Evolutionary conservation across 306 rosid species (phyloP), one percentile per base, ranked within the genome.

Genomic region (Vigna trinervia): DNA sequence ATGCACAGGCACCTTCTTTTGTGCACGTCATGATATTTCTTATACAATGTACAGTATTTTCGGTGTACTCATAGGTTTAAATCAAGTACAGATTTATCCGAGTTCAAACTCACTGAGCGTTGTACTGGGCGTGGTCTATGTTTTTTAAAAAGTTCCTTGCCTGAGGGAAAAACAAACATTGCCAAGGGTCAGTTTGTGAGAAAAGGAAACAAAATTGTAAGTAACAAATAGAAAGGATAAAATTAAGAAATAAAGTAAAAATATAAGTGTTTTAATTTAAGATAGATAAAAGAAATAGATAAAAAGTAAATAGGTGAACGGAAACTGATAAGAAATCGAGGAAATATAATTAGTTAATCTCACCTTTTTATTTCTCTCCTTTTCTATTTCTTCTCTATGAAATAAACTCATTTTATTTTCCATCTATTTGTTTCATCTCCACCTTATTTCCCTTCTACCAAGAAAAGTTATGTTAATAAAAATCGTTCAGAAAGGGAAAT

Each of bases 91-190:
- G 60, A 22, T 78, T 41, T 78, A 38, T 75, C 78, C 12, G 80
- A 39, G 67, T 45, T 67, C 76, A 7, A 2, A 66, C 73, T 78
- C 76, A 7, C 2, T 32, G 57, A 15, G 64, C 76, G 73, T 46
- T 69, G 85, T 57, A 74, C 32, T 5, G 78, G 53, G 77, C 84
- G 60, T 51, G 79, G 4, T 65, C 54, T 50, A 60, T 71, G 74
- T 6, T 54, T 41, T 76, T 26, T 80, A 80, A 19, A 32, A 65
- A 43, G 52, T 38, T 77, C 85, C 26, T 65, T 76, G 34, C 88
- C 93, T 89, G 89, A 74, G 65, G 63, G 59, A 78, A 79, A 85
- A 41, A 32, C 63, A 90, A 76, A 75, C 73, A 73, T 30, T 67
- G 56, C 45, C 67, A 63, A 43, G 13, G 4, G 48, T 43, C 14